phyloP scores from a whole-genome alignment of 129 eudicot genomes.

The Silybum marianum region DNA sequence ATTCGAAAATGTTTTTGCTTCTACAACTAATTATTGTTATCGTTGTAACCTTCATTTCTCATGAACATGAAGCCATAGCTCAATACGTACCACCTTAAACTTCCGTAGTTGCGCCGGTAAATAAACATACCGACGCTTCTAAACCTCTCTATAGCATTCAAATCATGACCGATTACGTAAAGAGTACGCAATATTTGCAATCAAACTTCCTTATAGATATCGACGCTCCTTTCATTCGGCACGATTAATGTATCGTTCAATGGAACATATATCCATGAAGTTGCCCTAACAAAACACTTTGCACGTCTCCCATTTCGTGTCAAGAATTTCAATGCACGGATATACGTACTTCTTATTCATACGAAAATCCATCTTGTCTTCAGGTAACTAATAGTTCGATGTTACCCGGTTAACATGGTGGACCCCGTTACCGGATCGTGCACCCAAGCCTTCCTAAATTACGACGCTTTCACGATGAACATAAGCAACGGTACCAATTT shows the following conservation, averaged over 20 bases:
- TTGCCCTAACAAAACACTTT: neutral
- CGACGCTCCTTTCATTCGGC: neutral
- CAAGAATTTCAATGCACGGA: neutral
- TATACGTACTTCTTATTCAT: neutral
- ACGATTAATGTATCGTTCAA: no score
- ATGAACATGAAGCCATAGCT: neutral
- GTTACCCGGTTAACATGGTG: neutral
- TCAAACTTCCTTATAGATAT: neutral
- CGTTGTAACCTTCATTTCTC: neutral
- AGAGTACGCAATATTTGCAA: neutral
- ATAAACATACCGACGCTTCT: neutral
- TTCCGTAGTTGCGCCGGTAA: neutral
- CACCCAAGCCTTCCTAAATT: neutral
- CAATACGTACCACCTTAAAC: neutral
- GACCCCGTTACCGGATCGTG: neutral
- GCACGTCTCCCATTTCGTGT: neutral
- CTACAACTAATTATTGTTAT: no score
- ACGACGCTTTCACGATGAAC: neutral
- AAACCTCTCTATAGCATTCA: neutral
- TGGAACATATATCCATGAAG: neutral
- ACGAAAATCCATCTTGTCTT: neutral
- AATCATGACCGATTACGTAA: neutral
- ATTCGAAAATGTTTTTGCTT: neutral
- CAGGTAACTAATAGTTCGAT: neutral
- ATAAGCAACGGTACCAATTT: neutral